Evolutionary conservation across 225 moss, liverwort and hornwort species (phyloP).

Genomic region (Ulota crispa): DNA sequence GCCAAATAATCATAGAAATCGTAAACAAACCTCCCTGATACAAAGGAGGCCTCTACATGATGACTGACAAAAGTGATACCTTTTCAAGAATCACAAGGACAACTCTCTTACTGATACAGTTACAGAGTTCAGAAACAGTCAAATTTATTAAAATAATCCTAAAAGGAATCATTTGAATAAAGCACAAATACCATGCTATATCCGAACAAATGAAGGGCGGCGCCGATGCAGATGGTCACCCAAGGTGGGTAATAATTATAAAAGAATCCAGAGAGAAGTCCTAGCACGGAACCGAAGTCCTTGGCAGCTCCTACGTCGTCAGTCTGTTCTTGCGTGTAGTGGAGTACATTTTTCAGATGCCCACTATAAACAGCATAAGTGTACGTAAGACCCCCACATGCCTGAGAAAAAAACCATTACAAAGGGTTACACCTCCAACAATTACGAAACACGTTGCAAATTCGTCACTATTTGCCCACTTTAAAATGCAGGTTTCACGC

Average conservation of each 20-base stretch:
- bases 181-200: constrained; percentile 52
- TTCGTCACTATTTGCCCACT: neutral
- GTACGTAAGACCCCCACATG: constrained; percentile 60
- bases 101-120: neutral
- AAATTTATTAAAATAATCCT: neutral
- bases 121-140: too few relatives aligned
- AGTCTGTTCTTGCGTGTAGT: constrained; percentile 65
- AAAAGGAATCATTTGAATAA: neutral
- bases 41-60: neutral
- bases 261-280: constrained; percentile 57
- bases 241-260: constrained; percentile 65
- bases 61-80: neutral
- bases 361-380: constrained; percentile 68
- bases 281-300: constrained; percentile 59
- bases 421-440: neutral
- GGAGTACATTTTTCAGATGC: constrained; percentile 55
- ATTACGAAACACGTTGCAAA: neutral
- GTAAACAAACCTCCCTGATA: neutral
- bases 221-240: constrained; percentile 60
- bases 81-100: neutral
- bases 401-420: constrained; percentile 27
- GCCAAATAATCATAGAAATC: neutral
- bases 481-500: neutral
- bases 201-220: constrained; percentile 57
- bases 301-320: constrained; percentile 67